phyloP scores from a whole-genome alignment of 192 early-diverging fungal species.

The Rhizophagus prolifer region DNA sequence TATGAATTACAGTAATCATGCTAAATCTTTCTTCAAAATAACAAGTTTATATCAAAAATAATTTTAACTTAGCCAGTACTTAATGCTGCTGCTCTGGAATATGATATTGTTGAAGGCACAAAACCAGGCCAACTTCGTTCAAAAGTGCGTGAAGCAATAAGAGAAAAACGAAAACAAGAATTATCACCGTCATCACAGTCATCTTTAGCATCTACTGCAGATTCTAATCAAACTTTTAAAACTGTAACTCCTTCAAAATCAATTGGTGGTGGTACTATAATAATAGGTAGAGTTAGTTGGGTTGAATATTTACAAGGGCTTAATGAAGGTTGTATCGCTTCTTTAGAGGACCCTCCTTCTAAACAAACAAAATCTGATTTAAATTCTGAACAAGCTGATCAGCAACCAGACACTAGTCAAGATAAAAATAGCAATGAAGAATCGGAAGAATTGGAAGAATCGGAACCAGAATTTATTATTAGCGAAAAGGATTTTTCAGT shows the following conservation, averaged over 20 bases:
- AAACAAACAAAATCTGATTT: slow-evolving; percentile 9
- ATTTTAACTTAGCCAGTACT: slow-evolving; percentile 40
- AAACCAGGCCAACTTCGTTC: slow-evolving; percentile 39
- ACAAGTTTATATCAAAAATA: background rate
- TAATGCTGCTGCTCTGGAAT: slow-evolving; percentile 46
- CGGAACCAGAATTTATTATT: slow-evolving; percentile 28
- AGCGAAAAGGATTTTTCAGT: slow-evolving; percentile 40
- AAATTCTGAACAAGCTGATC: slow-evolving; percentile 16
- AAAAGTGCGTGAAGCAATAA: slow-evolving; percentile 42
- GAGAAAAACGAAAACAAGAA: slow-evolving; percentile 37
- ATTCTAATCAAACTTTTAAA: background rate
- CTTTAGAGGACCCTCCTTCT: slow-evolving; percentile 35
- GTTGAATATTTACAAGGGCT: slow-evolving; percentile 42
- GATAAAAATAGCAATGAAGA: background rate
- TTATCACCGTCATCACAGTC: slow-evolving; percentile 21
- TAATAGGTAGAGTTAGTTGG: slow-evolving; percentile 40
- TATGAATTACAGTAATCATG: background rate
- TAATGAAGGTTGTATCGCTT: slow-evolving; percentile 41
- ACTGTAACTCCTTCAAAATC: slow-evolving; percentile 15
- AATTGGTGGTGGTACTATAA: slow-evolving; percentile 38
- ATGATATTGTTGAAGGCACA: slow-evolving; percentile 41
- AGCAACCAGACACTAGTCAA: background rate
- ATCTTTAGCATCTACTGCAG: background rate
- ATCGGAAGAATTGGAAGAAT: slow-evolving; percentile 16
- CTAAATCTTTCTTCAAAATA: background rate